phyloP scores from a whole-genome alignment of 306 rosid species.

The peach (Prunus persica) region DNA sequence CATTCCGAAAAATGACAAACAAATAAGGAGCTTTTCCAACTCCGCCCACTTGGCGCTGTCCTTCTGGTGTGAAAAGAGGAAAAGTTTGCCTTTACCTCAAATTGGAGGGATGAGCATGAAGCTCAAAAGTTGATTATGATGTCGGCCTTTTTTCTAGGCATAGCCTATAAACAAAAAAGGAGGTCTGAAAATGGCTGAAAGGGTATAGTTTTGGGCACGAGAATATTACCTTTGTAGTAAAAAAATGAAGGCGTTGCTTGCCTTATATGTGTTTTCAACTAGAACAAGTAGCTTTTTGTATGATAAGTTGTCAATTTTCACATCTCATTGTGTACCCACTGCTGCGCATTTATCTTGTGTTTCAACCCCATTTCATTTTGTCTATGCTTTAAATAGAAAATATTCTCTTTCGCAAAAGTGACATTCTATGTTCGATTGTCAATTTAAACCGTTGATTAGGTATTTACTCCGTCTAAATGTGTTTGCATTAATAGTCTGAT shows the following conservation, averaged over 20 bases:
- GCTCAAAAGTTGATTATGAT: not conserved
- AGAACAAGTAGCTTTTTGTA: not conserved
- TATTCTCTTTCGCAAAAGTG: too few species aligned
- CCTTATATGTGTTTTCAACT: not conserved
- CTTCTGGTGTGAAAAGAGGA: not conserved
- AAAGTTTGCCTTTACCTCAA: not conserved
- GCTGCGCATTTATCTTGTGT: not conserved
- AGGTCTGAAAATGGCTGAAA: not conserved
- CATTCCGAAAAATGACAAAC: not conserved
- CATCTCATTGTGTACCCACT: not conserved
- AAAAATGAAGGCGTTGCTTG: not conserved
- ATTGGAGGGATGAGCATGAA: conserved; percentile 1
- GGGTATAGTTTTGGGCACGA: not conserved
- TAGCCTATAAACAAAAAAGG: not conserved
- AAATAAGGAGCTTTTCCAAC: not conserved
- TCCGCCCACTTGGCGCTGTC: not conserved
- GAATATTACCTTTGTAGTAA: not conserved
- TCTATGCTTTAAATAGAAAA: not conserved
- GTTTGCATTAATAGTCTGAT: too few species aligned
- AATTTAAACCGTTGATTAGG: too few species aligned
- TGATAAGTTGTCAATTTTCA: not conserved
- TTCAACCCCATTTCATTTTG: not conserved
- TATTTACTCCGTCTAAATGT: too few species aligned
- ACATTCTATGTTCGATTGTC: too few species aligned
- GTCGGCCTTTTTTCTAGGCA: not conserved